A percentile compares a stretch with the other conserved stretches of the same genome.
phyloP scores from a whole-genome alignment of 2,329 filamentous ascomycete genomes.

The Chalaropsis thielavioides region DNA sequence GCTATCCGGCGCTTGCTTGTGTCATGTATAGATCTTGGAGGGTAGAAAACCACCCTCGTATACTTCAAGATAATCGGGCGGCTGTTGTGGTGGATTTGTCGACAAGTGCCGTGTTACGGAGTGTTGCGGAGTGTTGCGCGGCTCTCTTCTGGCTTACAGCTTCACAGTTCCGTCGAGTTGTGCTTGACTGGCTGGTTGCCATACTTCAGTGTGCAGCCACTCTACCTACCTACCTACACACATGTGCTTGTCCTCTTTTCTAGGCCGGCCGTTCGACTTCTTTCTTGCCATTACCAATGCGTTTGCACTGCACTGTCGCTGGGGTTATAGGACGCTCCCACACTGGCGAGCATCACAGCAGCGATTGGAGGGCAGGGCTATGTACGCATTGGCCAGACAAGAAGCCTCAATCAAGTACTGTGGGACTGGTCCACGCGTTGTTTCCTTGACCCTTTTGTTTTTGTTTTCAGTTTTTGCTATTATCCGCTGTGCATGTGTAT shows the following conservation, averaged over 20 bases:
- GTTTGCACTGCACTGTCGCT: background rate
- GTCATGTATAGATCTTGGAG: conserved; percentile 32
- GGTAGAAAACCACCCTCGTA: conserved; percentile 31
- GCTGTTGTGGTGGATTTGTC: background rate
- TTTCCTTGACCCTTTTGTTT: background rate
- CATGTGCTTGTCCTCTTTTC: background rate
- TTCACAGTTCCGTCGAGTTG: background rate
- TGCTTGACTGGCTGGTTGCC: background rate
- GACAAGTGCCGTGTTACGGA: background rate
- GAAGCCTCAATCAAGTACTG: background rate
- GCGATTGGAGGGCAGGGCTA: background rate
- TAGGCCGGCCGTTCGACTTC: background rate
- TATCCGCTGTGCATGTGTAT: background rate
- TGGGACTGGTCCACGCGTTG: background rate
- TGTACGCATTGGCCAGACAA: background rate
- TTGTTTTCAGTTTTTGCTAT: background rate
- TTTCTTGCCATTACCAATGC: background rate
- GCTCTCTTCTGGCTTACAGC: background rate
- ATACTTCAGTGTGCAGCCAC: background rate
- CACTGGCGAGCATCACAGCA: background rate
- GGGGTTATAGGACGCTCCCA: background rate
- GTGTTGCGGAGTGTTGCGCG: background rate
- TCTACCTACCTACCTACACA: background rate
- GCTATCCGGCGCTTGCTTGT: conserved; percentile 22
- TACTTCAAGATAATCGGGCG: conserved; percentile 27